These are phyloP conservation scores for Fusarium cyanostomum DNA, from an alignment of 2,329 filamentous ascomycete genomes.

Conservation along the genomic window DNA sequence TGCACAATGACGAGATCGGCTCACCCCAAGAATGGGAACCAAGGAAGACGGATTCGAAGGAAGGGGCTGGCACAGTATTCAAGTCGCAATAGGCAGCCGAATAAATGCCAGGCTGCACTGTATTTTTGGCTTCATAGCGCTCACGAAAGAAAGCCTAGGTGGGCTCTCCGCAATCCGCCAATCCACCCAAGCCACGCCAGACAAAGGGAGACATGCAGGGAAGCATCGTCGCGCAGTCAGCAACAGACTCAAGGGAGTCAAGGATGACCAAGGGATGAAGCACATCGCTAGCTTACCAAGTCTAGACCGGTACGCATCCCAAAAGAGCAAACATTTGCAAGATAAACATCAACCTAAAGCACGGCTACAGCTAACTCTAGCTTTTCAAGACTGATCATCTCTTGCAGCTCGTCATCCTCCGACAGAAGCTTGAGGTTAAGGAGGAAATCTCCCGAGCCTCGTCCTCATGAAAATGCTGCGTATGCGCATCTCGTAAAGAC, in stretches of 20 bases:
- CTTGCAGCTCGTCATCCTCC: slow-evolving; percentile 1
- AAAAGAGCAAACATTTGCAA: not conserved
- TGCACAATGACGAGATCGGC: slow-evolving; percentile 32
- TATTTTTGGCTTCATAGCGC: slow-evolving; percentile 9
- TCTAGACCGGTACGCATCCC: not conserved
- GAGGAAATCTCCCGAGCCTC: not conserved
- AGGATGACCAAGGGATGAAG: slow-evolving; percentile 10
- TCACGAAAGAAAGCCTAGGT: slow-evolving; percentile 4
- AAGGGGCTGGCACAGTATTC: slow-evolving; percentile 10
- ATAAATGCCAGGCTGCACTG: slow-evolving; percentile 6
- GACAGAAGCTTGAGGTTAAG: not conserved
- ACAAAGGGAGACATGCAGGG: slow-evolving; percentile 32
- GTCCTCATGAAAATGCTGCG: not conserved
- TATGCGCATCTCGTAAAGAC: slow-evolving; percentile 25
- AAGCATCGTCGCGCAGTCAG: slow-evolving; percentile 18
- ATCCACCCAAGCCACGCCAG: slow-evolving; percentile 29
- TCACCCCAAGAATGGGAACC: slow-evolving; percentile 14
- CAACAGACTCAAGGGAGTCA: not conserved
- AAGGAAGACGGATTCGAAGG: slow-evolving; percentile 19
- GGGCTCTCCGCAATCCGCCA: slow-evolving; percentile 18
- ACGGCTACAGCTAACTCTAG: not conserved
- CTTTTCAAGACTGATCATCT: not conserved
- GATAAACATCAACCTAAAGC: slow-evolving; percentile 8
- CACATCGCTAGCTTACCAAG: not conserved
- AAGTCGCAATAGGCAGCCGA: not conserved